Conservation (phyloP, 2,329 filamentous ascomycete genomes). For the Neodidymelliopsis sp. region DNA sequence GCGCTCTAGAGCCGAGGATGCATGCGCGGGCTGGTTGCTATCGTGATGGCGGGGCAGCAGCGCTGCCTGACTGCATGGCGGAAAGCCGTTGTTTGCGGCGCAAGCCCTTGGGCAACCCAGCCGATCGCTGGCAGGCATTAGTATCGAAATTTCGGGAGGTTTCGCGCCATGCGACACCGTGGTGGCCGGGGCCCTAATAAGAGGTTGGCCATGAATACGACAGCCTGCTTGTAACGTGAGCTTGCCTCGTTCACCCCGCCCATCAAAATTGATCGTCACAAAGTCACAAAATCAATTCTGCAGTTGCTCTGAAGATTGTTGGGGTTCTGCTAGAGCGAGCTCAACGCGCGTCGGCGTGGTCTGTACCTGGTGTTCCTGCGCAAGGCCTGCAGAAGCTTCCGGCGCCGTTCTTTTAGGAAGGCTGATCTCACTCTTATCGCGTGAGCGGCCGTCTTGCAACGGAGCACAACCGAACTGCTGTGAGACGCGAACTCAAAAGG, state of each 20-base stretch:
- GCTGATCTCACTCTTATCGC: constrained; percentile 15
- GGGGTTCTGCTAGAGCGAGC: neutral
- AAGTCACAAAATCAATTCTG: neutral
- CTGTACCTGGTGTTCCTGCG: constrained; percentile 35
- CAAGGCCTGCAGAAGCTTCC: constrained; percentile 29
- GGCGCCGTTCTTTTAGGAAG: constrained; percentile 22
- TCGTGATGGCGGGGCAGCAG: constrained; percentile 37
- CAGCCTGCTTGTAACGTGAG: constrained; percentile 17
- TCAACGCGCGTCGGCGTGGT: constrained; percentile 3
- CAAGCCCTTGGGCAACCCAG: constrained; percentile 6
- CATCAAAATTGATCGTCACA: too few species aligned
- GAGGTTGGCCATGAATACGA: constrained; percentile 17
- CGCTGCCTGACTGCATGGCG: constrained; percentile 8
- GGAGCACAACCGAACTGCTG: constrained; percentile 7
- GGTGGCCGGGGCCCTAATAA: constrained; percentile 7
- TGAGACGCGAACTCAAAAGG: constrained; percentile 9
- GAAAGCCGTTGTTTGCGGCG: constrained; percentile 12
- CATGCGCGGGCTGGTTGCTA: constrained; percentile 27
- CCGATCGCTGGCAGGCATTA: constrained; percentile 32
- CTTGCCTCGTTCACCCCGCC: constrained; percentile 13
- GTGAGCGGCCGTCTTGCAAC: neutral
- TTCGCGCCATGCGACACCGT: constrained; percentile 18
- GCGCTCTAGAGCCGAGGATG: constrained; percentile 14
- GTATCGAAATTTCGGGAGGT: constrained; percentile 41
- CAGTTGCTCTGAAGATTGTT: neutral